Evolutionary conservation across 2,329 filamentous ascomycete genomes (phyloP).

Genomic region (Pseudogymnoascus pannorum): DNA sequence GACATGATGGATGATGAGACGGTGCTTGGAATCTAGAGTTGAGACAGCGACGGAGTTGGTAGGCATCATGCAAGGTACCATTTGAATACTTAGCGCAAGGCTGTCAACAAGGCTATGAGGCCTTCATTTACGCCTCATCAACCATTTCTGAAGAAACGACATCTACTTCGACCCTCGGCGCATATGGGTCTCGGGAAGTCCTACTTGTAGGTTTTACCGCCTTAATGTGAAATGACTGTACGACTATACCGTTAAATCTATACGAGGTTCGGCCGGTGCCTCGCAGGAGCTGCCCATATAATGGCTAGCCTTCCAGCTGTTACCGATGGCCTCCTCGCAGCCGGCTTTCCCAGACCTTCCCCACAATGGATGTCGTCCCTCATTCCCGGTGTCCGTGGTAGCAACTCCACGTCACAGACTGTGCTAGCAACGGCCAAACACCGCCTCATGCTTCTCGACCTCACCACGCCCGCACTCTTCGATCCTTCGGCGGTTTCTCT

Average conservation of each 20-base stretch:
- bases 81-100: constrained; percentile 14
- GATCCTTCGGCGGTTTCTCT: constrained; percentile 42
- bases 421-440: constrained; percentile 74
- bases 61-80: constrained; percentile 14
- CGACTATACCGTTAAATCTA: not conserved
- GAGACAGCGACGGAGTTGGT: not conserved
- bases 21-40: not conserved
- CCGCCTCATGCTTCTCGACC: constrained; percentile 70
- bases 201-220: not conserved
- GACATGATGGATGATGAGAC: constrained; percentile 41
- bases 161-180: constrained; percentile 3
- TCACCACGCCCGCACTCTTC: constrained; percentile 53
- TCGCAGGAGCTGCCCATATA: constrained; percentile 1
- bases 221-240: not conserved
- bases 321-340: not conserved
- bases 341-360: constrained; percentile 12
- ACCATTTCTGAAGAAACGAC: not conserved
- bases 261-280: not conserved
- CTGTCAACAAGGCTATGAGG: constrained; percentile 18
- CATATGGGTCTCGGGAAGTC: not conserved
- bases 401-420: constrained; percentile 55
- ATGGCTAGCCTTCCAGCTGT: constrained; percentile 44
- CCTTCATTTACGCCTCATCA: not conserved
- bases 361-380: constrained; percentile 36
- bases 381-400: constrained; percentile 36